These are phyloP conservation scores for Aureobasidium namibiae DNA, from an alignment of 2,329 filamentous ascomycete species.

Conservation along the genomic window DNA sequence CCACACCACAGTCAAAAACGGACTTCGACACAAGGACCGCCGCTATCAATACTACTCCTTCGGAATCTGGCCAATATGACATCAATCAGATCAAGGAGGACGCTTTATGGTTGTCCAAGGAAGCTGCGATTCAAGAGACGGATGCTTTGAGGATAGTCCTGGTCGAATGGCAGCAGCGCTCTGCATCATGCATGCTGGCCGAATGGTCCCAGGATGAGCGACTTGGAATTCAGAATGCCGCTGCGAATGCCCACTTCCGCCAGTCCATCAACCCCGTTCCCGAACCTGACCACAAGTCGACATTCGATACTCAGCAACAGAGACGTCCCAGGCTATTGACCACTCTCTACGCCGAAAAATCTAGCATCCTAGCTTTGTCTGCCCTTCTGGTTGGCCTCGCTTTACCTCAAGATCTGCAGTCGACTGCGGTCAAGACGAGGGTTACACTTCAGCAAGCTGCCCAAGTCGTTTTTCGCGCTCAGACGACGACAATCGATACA, in stretches of 20 bases:
- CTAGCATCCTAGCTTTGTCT: constrained; percentile 2
- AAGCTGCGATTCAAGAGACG: constrained; percentile 69
- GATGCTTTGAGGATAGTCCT: constrained; percentile 72
- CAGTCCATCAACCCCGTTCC: not conserved
- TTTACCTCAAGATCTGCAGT: constrained; percentile 4
- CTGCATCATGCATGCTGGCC: constrained; percentile 60
- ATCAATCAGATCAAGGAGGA: constrained; percentile 77
- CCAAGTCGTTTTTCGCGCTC: not conserved
- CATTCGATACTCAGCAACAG: constrained; percentile 7
- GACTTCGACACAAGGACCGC: constrained; percentile 78
- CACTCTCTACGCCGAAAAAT: not conserved
- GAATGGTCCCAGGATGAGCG: constrained; percentile 71
- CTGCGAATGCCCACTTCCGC: constrained; percentile 50
- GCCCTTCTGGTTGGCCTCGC: constrained; percentile 3
- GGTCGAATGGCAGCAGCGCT: constrained; percentile 73
- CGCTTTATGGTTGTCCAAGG: constrained; percentile 74
- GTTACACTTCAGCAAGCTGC: not conserved
- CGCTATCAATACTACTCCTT: constrained; percentile 72
- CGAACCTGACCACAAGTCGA: not conserved
- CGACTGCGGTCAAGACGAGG: not conserved
- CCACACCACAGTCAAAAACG: constrained; percentile 56
- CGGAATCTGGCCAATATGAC: constrained; percentile 58
- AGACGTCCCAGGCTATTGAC: constrained; percentile 6
- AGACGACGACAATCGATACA: constrained; percentile 15
- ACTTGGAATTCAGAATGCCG: constrained; percentile 65